Evolutionary conservation across 225 moss, liverwort and hornwort genomes (phyloP).

Genomic region (Pseudisothecium myosuroides): DNA sequence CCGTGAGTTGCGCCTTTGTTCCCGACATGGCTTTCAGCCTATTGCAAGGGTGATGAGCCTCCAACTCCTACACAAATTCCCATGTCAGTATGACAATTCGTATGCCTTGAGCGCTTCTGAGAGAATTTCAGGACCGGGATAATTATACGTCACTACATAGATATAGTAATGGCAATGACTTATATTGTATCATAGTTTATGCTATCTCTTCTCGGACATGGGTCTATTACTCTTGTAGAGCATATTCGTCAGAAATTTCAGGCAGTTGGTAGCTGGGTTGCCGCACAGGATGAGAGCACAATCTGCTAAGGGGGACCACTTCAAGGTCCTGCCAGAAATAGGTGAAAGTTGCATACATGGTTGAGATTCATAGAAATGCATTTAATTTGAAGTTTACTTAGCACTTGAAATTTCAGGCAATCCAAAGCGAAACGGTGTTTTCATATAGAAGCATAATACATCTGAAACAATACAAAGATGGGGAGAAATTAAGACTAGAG

Average conservation of each 20-base stretch:
- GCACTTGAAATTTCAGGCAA: neutral
- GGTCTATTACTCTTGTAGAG: slow-evolving; percentile 15
- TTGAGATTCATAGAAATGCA: slow-evolving; percentile 6
- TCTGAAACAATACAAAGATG: neutral
- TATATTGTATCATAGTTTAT: neutral
- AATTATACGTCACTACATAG: neutral
- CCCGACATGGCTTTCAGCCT: slow-evolving; percentile 31
- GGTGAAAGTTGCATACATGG: neutral
- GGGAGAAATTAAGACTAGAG: neutral
- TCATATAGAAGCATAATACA: neutral
- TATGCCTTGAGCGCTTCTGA: neutral
- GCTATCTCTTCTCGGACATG: slow-evolving; percentile 1
- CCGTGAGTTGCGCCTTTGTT: slow-evolving; percentile 23
- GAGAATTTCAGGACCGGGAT: neutral
- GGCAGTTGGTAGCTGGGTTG: slow-evolving; percentile 8
- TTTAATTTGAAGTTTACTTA: neutral
- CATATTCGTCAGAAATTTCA: slow-evolving; percentile 11
- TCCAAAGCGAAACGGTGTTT: neutral
- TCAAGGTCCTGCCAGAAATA: slow-evolving; percentile 26
- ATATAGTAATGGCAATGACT: neutral
- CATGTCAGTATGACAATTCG: neutral
- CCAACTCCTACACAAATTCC: slow-evolving; percentile 24
- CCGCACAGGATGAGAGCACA: slow-evolving; percentile 22
- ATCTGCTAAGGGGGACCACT: slow-evolving; percentile 16
- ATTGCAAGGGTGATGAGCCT: slow-evolving; percentile 30